phyloP scores from a whole-genome alignment of 805 yeast species.

The Kodamaea hsintzibuensis region DNA sequence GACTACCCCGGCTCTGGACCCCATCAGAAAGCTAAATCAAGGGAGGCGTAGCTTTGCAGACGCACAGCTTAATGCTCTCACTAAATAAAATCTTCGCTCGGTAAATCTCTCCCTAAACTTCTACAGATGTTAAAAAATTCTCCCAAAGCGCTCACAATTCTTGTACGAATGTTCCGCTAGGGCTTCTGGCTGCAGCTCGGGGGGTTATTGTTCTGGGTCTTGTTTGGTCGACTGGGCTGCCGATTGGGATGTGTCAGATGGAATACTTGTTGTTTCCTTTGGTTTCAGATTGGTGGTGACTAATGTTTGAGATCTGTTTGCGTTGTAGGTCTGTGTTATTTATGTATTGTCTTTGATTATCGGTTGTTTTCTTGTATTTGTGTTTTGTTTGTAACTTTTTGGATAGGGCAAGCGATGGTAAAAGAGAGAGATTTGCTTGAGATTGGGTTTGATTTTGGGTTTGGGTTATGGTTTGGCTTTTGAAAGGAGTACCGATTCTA shows the following conservation, averaged over 20 bases:
- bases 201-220: not conserved
- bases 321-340: not conserved
- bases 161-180: not conserved
- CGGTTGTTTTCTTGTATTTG: too few relatives aligned
- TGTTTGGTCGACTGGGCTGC: not conserved
- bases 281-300: not conserved
- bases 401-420: too few relatives aligned
- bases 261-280: too few relatives aligned
- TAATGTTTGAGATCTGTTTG: not conserved
- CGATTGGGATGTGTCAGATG: not conserved
- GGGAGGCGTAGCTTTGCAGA: not conserved
- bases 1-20: not conserved
- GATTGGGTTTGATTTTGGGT: too few relatives aligned
- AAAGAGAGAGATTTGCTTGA: too few relatives aligned
- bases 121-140: not conserved
- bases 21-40: not conserved
- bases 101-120: slow-evolving; percentile 1
- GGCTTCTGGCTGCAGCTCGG: not conserved
- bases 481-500: not conserved
- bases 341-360: too few relatives aligned
- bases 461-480: too few relatives aligned
- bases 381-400: too few relatives aligned
- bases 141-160: not conserved
- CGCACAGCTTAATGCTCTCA: slow-evolving; percentile 1
- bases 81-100: slow-evolving; percentile 2